phyloP scores from a whole-genome alignment of 495 filamentous ascomycete genomes.

The Massariosphaeria phaeospora region DNA sequence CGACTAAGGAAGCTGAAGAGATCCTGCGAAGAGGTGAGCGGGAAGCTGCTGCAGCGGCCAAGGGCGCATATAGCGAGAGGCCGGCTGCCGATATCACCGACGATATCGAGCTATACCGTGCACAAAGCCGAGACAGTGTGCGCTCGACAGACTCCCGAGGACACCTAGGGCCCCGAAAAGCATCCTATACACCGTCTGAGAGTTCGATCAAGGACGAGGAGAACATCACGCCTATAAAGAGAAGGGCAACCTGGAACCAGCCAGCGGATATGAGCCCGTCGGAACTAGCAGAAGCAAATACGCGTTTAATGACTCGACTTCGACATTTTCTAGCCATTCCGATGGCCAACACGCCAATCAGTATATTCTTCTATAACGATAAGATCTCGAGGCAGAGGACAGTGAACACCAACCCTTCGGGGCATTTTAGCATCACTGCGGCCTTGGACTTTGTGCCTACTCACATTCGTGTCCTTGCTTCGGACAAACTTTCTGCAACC shows the following conservation, averaged over 20 bases:
- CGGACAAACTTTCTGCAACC: conserved; percentile 73
- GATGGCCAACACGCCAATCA: conserved; percentile 66
- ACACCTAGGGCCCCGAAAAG: not conserved
- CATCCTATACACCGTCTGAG: conserved; percentile 5
- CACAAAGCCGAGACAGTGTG: conserved; percentile 12
- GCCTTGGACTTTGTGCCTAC: conserved; percentile 86
- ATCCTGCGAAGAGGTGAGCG: conserved; percentile 65
- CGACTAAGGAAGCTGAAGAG: conserved; percentile 64
- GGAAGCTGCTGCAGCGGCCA: conserved; percentile 64
- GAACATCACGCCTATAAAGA: conserved; percentile 40
- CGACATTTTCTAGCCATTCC: conserved; percentile 85
- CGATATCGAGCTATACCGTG: conserved; percentile 13
- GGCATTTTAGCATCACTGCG: conserved; percentile 75
- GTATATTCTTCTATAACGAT: conserved; percentile 89
- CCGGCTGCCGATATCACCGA: conserved; percentile 39
- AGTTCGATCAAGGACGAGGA: conserved; percentile 35
- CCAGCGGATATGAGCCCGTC: conserved; percentile 58
- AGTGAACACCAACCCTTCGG: conserved; percentile 72
- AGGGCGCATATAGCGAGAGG: conserved; percentile 55
- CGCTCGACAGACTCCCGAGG: conserved; percentile 20
- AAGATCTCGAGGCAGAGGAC: conserved; percentile 70
- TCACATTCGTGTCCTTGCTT: conserved; percentile 79
- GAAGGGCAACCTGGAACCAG: conserved; percentile 48
- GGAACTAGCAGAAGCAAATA: conserved; percentile 74
- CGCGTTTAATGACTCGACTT: conserved; percentile 77